These are phyloP conservation scores for Apiospora marii DNA, from an alignment of 2,329 filamentous ascomycete genomes.

Conservation along the genomic window DNA sequence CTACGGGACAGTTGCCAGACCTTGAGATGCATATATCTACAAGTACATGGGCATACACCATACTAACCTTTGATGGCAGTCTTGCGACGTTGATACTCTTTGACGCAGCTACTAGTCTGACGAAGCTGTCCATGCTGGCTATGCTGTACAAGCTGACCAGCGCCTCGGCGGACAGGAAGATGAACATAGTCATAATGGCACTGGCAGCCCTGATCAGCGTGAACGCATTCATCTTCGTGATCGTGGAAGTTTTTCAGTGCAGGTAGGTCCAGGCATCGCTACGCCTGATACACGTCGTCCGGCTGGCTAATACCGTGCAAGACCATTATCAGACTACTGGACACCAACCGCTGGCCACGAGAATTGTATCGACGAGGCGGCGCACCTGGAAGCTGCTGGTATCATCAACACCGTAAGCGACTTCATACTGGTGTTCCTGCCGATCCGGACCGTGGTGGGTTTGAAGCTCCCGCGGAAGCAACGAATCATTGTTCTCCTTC, in stretches of 20 bases:
- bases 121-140: constrained; percentile 51
- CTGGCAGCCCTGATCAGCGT: constrained; percentile 42
- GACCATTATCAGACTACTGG: constrained; percentile 50
- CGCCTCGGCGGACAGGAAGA: constrained; percentile 39
- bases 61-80: constrained; percentile 27
- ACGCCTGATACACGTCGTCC: constrained; percentile 30
- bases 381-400: constrained; percentile 61
- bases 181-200: constrained; percentile 41
- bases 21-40: no score
- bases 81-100: constrained; percentile 47
- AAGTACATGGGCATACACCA: no score
- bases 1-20: neutral
- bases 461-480: constrained; percentile 57
- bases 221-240: constrained; percentile 45
- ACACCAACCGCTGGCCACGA: constrained; percentile 27
- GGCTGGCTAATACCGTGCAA: constrained; percentile 39
- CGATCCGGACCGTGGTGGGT: constrained; percentile 54
- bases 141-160: constrained; percentile 47
- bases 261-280: constrained; percentile 37
- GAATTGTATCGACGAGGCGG: constrained; percentile 57
- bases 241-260: constrained; percentile 49
- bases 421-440: constrained; percentile 60
- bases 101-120: constrained; percentile 47
- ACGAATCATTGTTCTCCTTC: constrained; percentile 51
- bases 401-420: constrained; percentile 68